Conservation (phyloP, 2,329 filamentous ascomycete species). For the Ustilaginoidea virens region DNA sequence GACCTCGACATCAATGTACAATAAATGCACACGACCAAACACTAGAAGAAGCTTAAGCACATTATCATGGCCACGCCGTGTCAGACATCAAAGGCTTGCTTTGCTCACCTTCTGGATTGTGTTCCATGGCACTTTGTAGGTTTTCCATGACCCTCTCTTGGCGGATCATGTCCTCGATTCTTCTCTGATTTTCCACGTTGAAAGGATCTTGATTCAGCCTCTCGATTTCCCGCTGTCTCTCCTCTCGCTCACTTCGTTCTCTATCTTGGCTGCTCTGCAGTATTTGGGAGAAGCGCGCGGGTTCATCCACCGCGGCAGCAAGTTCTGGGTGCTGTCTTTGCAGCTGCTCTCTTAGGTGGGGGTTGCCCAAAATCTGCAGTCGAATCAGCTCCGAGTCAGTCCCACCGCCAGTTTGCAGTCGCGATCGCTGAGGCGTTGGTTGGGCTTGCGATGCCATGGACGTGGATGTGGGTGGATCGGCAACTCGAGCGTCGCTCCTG, state of each 20-base stretch:
- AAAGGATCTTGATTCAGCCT: constrained; percentile 88
- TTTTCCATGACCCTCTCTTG: constrained; percentile 93
- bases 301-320: constrained; percentile 59
- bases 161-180: constrained; percentile 94
- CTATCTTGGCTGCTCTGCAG: constrained; percentile 52
- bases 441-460: constrained; percentile 19
- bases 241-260: constrained; percentile 56
- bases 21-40: constrained; percentile 87
- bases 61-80: no score
- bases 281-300: constrained; percentile 59
- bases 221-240: constrained; percentile 70
- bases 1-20: constrained; percentile 91
- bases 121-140: constrained; percentile 87
- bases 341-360: constrained; percentile 54
- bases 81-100: no score
- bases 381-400: constrained; percentile 70
- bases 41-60: no score
- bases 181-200: constrained; percentile 76
- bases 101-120: constrained; percentile 82
- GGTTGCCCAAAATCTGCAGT: constrained; percentile 68
- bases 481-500: constrained; percentile 25
- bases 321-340: constrained; percentile 61
- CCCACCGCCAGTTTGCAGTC: constrained; percentile 17
- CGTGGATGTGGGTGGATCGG: constrained; percentile 12
- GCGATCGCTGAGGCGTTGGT: constrained; percentile 16